These are phyloP conservation scores for Peltaster fructicola DNA, from an alignment of 2,329 filamentous ascomycete genomes.

Conservation along the genomic window DNA sequence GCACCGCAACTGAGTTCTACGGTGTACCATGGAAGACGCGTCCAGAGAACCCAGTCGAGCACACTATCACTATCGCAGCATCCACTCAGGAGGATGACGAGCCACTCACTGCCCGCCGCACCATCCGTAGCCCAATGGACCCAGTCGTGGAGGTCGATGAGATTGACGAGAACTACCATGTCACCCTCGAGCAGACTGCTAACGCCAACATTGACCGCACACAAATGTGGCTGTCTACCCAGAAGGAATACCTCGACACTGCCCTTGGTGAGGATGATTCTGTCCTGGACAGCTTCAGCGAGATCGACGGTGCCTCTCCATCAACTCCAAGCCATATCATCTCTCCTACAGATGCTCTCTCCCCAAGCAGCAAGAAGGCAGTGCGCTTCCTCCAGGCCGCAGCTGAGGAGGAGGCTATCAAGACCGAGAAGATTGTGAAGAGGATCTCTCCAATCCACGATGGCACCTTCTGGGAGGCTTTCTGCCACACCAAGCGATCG, in stretches of 20 bases:
- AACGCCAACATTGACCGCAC: constrained; percentile 69
- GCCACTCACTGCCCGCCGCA: constrained; percentile 48
- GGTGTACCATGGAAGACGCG: constrained; percentile 49
- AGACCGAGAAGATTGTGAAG: constrained; percentile 9
- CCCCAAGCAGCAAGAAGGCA: constrained; percentile 44
- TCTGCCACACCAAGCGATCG: constrained; percentile 37
- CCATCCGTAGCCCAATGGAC: constrained; percentile 22
- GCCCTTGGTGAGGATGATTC: constrained; percentile 16
- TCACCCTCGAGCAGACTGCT: constrained; percentile 53
- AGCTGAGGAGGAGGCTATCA: constrained; percentile 4
- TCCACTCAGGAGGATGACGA: constrained; percentile 26
- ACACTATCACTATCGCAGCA: constrained; percentile 42
- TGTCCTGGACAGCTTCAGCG: constrained; percentile 13
- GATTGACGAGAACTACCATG: constrained; percentile 53
- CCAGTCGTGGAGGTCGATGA: constrained; percentile 24
- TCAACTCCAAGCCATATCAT: constrained; percentile 14
- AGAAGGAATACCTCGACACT: constrained; percentile 44
- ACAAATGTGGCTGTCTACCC: constrained; percentile 67
- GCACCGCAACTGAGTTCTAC: constrained; percentile 82
- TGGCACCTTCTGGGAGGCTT: constrained; percentile 68
- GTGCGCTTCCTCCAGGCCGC: constrained; percentile 50
- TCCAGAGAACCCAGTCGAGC: constrained; percentile 38
- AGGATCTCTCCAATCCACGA: constrained; percentile 20
- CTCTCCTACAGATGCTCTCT: constrained; percentile 10
- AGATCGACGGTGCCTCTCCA: constrained; percentile 14